phyloP scores from a whole-genome alignment of 331 rosid genomes.

The Telfairia occidentalis region DNA sequence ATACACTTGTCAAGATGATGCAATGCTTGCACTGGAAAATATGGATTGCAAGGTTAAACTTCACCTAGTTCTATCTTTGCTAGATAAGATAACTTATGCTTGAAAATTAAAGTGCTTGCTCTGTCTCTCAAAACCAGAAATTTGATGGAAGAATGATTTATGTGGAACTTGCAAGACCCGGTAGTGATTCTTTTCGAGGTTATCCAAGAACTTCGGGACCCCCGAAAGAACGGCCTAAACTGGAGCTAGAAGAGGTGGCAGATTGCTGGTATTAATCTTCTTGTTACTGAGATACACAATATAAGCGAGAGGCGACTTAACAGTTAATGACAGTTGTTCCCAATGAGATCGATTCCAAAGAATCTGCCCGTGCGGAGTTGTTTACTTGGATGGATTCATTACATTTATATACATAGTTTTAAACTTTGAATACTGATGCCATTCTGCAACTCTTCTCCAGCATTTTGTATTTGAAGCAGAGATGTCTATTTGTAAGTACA shows the following conservation, averaged over 20 bases:
- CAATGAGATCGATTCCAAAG: background rate
- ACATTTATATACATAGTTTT: background rate
- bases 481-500: background rate
- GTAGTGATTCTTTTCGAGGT: constrained; percentile 30
- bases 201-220: constrained; percentile 54
- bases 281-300: background rate
- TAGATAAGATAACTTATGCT: background rate
- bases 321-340: background rate
- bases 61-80: background rate
- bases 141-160: constrained; percentile 49
- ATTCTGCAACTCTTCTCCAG: background rate
- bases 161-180: constrained; percentile 58
- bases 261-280: constrained; percentile 80
- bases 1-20: constrained; percentile 59
- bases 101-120: background rate
- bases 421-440: background rate
- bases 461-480: background rate
- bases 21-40: constrained; percentile 71
- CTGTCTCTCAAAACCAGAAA: constrained; percentile 20
- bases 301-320: background rate
- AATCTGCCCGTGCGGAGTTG: background rate
- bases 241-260: constrained; percentile 41
- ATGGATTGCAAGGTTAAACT: constrained; percentile 72
- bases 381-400: background rate
- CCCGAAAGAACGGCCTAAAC: constrained; percentile 42